Evolutionary conservation across 1,139 yeast genomes (phyloP).

Genomic region (Yamadazyma oceani): DNA sequence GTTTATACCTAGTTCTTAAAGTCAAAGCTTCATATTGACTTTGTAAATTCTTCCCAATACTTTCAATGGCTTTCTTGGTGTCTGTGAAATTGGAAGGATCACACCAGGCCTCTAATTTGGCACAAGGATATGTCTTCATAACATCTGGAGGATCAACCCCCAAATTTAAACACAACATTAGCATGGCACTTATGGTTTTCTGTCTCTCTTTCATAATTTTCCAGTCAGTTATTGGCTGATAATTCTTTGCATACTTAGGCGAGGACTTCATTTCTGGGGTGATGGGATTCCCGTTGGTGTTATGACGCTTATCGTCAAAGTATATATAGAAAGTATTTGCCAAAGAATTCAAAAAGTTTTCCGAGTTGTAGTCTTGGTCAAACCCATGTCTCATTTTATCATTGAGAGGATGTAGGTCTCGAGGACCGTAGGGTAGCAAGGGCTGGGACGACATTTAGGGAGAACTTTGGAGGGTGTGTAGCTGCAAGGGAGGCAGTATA

Average conservation of each 20-base stretch:
- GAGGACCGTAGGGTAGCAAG: conserved; percentile 9
- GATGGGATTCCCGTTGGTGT: conserved; percentile 86
- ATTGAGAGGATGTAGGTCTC: conserved; percentile 26
- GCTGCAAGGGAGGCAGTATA: too few species aligned
- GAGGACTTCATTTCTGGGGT: conserved; percentile 49
- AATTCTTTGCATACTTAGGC: conserved; percentile 47
- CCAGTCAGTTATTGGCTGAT: conserved; percentile 85
- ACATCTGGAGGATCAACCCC: conserved; percentile 99
- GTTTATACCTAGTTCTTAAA: conserved; percentile 85
- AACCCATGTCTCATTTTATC: conserved; percentile 77
- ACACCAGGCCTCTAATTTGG: conserved; percentile 90
- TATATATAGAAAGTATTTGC: conserved; percentile 77
- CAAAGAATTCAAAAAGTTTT: conserved; percentile 61
- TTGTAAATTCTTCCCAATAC: conserved; percentile 85
- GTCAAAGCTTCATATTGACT: conserved; percentile 87
- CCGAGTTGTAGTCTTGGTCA: conserved; percentile 64
- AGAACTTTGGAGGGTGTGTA: conserved; percentile 2
- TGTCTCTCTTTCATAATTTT: conserved; percentile 86
- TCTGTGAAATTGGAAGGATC: conserved; percentile 85
- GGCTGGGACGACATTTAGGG: conserved; percentile 4
- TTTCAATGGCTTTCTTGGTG: conserved; percentile 88
- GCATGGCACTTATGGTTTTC: conserved; percentile 92
- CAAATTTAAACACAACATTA: conserved; percentile 82
- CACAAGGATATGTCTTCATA: conserved; percentile 91
- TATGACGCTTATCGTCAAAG: conserved; percentile 87